These are phyloP conservation scores for Penicillium cataractarum DNA, from an alignment of 495 filamentous ascomycete genomes.

Conservation along the genomic window DNA sequence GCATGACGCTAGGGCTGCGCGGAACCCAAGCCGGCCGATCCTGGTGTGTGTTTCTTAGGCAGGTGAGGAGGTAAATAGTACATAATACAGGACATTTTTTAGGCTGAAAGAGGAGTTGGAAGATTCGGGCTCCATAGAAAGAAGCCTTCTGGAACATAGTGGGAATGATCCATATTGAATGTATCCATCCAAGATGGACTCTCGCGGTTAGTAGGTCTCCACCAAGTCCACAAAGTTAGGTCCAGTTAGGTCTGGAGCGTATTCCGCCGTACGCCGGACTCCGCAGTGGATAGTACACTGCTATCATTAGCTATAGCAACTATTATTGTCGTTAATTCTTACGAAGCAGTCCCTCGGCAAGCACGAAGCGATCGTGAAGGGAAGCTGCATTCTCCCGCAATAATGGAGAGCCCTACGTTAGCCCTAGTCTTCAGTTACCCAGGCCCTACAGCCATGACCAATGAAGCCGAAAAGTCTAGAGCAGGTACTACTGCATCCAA, in stretches of 20 bases:
- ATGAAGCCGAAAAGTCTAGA: background rate
- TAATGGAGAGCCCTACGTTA: conserved; percentile 25
- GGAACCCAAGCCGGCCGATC: conserved; percentile 36
- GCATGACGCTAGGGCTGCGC: conserved; percentile 25
- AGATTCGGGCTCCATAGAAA: conserved; percentile 16
- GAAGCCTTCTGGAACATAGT: conserved; percentile 36
- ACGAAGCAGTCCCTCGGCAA: background rate
- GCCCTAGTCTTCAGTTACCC: background rate
- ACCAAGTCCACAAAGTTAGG: background rate
- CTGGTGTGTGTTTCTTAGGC: conserved; percentile 9
- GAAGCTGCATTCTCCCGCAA: conserved; percentile 22
- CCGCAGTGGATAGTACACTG: conserved; percentile 9
- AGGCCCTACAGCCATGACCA: background rate
- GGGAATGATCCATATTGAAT: background rate
- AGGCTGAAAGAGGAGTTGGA: too few species aligned
- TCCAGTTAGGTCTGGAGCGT: conserved; percentile 18
- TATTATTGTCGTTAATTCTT: background rate
- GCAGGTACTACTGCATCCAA: background rate
- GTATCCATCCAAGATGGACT: conserved; percentile 1
- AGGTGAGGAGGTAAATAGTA: background rate
- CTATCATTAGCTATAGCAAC: background rate
- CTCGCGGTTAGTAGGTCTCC: background rate
- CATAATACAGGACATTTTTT: too few species aligned
- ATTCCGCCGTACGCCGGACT: conserved; percentile 23
- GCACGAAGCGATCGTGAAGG: background rate